phyloP scores from a whole-genome alignment of 2,329 filamentous ascomycete genomes.

The Exophiala xenobiotica region DNA sequence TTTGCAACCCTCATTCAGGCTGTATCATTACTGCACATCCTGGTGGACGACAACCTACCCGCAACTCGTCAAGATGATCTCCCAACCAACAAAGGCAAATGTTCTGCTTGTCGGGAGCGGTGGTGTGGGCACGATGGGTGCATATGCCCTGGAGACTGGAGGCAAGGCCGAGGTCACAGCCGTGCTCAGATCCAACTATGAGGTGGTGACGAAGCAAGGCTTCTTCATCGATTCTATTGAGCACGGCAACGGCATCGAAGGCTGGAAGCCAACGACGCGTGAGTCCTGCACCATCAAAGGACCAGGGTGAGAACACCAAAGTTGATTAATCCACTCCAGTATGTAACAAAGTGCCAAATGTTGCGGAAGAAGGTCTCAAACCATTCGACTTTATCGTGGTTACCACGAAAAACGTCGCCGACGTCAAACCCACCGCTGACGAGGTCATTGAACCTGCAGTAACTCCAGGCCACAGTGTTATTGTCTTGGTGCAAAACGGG shows the following conservation, averaged over 20 bases:
- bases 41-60: neutral
- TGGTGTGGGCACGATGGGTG: slow-evolving; percentile 58
- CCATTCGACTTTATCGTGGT: slow-evolving; percentile 57
- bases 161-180: slow-evolving; percentile 53
- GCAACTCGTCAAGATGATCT: neutral
- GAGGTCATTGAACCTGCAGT: slow-evolving; percentile 54
- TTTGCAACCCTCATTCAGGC: neutral
- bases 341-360: slow-evolving; percentile 49
- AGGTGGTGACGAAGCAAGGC: slow-evolving; percentile 47
- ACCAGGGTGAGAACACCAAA: neutral
- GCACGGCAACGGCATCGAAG: slow-evolving; percentile 34
- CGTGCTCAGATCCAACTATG: slow-evolving; percentile 58
- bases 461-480: slow-evolving; percentile 49
- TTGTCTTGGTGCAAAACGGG: slow-evolving; percentile 61
- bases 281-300: slow-evolving; percentile 3
- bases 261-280: slow-evolving; percentile 47
- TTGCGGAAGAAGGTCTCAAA: slow-evolving; percentile 28
- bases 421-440: slow-evolving; percentile 48
- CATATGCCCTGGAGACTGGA: slow-evolving; percentile 54
- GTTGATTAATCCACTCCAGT: slow-evolving; percentile 37
- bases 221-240: slow-evolving; percentile 58
- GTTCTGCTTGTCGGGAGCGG: slow-evolving; percentile 57
- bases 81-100: slow-evolving; percentile 33
- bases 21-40: neutral
- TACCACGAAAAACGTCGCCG: slow-evolving; percentile 59